These are phyloP conservation scores for Przewalskia tangutica DNA, from an alignment of 257 asterid genomes.

Conservation along the genomic window DNA sequence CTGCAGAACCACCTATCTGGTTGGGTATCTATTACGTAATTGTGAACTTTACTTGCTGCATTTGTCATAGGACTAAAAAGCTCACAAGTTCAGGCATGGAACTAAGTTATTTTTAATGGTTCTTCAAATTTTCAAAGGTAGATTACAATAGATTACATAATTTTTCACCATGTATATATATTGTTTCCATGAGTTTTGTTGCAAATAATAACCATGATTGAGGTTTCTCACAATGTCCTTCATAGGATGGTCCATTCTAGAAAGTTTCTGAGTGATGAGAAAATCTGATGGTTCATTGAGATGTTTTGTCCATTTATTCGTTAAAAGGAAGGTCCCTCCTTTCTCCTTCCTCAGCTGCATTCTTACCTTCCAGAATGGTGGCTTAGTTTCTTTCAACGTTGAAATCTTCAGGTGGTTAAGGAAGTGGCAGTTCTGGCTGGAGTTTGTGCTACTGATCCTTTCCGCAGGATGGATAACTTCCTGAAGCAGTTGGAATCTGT, in stretches of 20 bases:
- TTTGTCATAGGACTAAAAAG: background rate
- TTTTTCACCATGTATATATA: background rate
- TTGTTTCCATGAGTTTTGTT: background rate
- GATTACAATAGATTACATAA: background rate
- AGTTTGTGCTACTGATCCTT: conserved; percentile 96
- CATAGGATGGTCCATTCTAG: background rate
- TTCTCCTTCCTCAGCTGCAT: background rate
- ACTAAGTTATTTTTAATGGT: background rate
- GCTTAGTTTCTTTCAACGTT: conserved; percentile 3
- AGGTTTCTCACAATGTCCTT: background rate
- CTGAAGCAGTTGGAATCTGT: conserved; percentile 87
- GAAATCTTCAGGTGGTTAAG: conserved; percentile 59
- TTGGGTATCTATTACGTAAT: background rate
- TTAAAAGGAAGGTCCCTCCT: background rate
- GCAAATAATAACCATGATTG: background rate
- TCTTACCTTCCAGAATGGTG: background rate
- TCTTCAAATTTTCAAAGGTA: background rate
- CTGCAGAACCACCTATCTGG: background rate
- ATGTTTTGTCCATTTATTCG: background rate
- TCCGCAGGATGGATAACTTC: conserved; percentile 83
- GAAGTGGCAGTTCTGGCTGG: conserved; percentile 95
- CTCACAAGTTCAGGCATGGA: background rate
- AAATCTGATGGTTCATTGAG: background rate
- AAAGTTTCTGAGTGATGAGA: background rate
- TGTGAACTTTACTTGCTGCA: background rate